These are phyloP conservation scores for Pezizomycotina sp. DNA, from an alignment of 2,329 filamentous ascomycete genomes.

Conservation along the genomic window DNA sequence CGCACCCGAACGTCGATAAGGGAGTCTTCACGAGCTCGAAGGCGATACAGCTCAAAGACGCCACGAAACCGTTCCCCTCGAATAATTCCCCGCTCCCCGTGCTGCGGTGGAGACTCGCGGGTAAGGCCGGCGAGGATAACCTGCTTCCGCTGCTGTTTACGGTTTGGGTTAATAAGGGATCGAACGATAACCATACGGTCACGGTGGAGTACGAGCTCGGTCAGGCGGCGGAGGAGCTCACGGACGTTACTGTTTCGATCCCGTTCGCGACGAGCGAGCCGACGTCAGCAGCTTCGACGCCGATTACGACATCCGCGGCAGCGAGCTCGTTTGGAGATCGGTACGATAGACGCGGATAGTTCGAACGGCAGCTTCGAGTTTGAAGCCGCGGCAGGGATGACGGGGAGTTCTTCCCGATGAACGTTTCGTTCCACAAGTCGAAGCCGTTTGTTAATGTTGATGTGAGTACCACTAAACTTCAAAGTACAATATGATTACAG, in stretches of 20 bases:
- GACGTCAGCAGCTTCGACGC: conserved; percentile 85
- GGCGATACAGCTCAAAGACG: conserved; percentile 77
- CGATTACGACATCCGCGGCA: conserved; percentile 80
- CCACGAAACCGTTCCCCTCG: conserved; percentile 72
- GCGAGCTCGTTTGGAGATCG: conserved; percentile 91
- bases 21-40: conserved; percentile 67
- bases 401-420: conserved; percentile 96
- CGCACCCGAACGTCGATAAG: conserved; percentile 92
- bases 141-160: conserved; percentile 89
- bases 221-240: conserved; percentile 51
- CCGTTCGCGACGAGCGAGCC: conserved; percentile 77
- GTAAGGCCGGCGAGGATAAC: conserved; percentile 61
- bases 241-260: conserved; percentile 73
- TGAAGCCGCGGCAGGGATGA: conserved; percentile 73
- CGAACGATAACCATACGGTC: conserved; percentile 64
- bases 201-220: conserved; percentile 93
- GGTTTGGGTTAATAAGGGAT: conserved; percentile 88
- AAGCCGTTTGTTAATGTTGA: conserved; percentile 83
- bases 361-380: conserved; percentile 83
- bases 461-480: conserved; percentile 41
- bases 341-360: conserved; percentile 67
- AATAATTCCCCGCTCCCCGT: conserved; percentile 79
- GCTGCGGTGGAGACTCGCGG: conserved; percentile 61
- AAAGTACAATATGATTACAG: neutral
- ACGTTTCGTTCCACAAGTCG: conserved; percentile 69